Evolutionary conservation across 805 yeast genomes (phyloP).

Genomic region (Schizosaccharomyces pombe): DNA sequence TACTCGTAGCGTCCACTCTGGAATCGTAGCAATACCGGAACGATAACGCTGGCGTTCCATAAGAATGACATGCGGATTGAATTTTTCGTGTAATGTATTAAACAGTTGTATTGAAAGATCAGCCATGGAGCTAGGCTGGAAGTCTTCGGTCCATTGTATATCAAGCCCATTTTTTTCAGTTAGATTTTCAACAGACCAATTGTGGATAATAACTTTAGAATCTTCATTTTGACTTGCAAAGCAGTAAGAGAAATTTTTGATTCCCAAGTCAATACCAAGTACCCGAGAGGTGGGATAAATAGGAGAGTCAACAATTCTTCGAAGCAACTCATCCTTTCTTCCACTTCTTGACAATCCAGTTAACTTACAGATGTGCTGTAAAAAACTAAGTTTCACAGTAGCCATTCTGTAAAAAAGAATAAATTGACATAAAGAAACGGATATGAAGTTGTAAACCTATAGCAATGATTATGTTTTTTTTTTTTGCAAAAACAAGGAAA

Average conservation of each 20-base stretch:
- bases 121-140: neutral
- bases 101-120: neutral
- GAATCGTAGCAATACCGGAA: neutral
- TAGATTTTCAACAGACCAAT: neutral
- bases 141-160: neutral
- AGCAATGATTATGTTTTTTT: too few relatives aligned
- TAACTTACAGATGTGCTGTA: neutral
- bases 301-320: neutral
- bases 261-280: neutral
- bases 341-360: neutral
- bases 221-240: neutral
- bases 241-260: neutral
- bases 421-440: neutral
- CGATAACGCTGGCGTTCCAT: neutral
- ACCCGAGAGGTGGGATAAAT: neutral
- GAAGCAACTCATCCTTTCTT: neutral
- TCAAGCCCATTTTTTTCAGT: neutral
- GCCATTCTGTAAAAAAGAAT: neutral
- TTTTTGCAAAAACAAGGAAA: too few relatives aligned
- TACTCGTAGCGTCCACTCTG: constrained; percentile 1
- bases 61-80: neutral
- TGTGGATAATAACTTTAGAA: neutral
- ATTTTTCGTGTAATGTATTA: neutral
- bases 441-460: too few relatives aligned
- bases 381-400: neutral